A percentile compares a stretch with the other conserved stretches of the same genome.
Evolutionary conservation across 768 basidiomycete genomes (phyloP).

Genomic region (Suillus decipiens): DNA sequence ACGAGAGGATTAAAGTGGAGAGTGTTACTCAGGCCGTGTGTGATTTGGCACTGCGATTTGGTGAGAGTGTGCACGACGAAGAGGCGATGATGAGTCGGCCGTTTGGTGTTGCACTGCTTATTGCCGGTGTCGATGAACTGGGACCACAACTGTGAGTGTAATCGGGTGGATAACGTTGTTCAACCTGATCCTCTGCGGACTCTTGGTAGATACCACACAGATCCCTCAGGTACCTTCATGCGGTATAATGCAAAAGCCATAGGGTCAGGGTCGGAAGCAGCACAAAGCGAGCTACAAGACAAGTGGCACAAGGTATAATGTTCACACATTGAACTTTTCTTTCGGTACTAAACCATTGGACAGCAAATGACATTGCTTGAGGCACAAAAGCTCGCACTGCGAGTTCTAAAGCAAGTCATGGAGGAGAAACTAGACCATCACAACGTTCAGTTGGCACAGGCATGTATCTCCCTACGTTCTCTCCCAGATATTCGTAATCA

Average conservation of each 20-base stretch:
- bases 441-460: conserved; percentile 97
- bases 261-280: conserved; percentile 96
- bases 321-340: conserved; percentile 5
- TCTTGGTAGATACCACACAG: conserved; percentile 83
- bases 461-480: conserved; percentile 32
- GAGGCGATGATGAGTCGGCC: conserved; percentile 99
- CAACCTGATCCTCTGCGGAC: conserved; percentile 6
- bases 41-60: conserved; percentile 94
- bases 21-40: conserved; percentile 98
- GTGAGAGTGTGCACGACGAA: conserved; percentile 98
- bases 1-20: conserved; percentile 96
- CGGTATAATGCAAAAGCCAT: conserved; percentile 98
- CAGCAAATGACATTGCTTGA: conserved; percentile 91
- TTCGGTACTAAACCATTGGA: conserved; percentile 2
- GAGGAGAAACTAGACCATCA: conserved; percentile 99
- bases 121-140: conserved; percentile 95
- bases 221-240: conserved; percentile 97
- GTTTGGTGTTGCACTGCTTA: conserved; percentile 95
- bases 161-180: conserved; percentile 5
- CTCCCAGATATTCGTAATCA: background rate
- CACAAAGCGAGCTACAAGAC: conserved; percentile 95
- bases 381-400: conserved; percentile 83
- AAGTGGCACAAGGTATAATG: conserved; percentile 87
- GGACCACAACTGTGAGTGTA: conserved; percentile 89
- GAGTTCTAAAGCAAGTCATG: conserved; percentile 98